Percentiles rank a stretch among this genome's conserved stretches.
Conservation (phyloP, 768 basidiomycete species). For the Coprinopsis sp. region DNA sequence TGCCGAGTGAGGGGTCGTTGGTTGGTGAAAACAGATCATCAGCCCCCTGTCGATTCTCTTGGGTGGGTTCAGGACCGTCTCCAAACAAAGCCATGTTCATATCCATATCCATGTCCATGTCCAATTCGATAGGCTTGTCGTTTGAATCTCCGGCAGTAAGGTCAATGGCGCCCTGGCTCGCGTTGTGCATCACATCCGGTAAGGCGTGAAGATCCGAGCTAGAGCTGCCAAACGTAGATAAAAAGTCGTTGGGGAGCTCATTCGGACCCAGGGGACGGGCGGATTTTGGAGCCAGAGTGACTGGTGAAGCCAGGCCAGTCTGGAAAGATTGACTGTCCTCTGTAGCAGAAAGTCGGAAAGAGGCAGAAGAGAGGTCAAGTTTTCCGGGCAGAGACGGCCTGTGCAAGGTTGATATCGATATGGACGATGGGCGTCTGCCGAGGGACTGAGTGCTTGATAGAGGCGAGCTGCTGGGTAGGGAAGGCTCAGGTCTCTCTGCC, state of each 20-base stretch:
- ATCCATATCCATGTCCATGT: slow-evolving; percentile 70
- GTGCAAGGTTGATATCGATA: slow-evolving; percentile 77
- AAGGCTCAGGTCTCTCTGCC: slow-evolving; percentile 1
- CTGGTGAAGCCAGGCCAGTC: slow-evolving; percentile 68
- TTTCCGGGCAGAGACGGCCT: slow-evolving; percentile 67
- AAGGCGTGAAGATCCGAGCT: slow-evolving; percentile 44
- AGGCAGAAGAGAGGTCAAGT: slow-evolving; percentile 72
- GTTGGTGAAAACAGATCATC: slow-evolving; percentile 52
- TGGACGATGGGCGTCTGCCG: slow-evolving; percentile 59
- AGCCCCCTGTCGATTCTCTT: slow-evolving; percentile 27
- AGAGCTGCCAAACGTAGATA: slow-evolving; percentile 55
- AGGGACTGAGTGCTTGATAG: slow-evolving; percentile 24
- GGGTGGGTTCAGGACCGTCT: slow-evolving; percentile 31
- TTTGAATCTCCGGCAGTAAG: slow-evolving; percentile 53
- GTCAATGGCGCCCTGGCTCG: slow-evolving; percentile 21
- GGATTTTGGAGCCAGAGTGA: slow-evolving; percentile 77
- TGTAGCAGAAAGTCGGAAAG: slow-evolving; percentile 60
- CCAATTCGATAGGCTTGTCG: slow-evolving; percentile 80
- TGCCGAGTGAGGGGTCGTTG: not conserved
- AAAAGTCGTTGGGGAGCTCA: slow-evolving; percentile 59
- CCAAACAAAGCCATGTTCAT: slow-evolving; percentile 60
- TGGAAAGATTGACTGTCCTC: slow-evolving; percentile 58
- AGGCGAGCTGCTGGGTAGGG: slow-evolving; percentile 28
- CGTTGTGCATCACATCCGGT: slow-evolving; percentile 22
- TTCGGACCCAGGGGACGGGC: slow-evolving; percentile 53